Evolutionary conservation across 805 yeast species (phyloP), one percentile per base, ranked within the genome.

Genomic region (Wickerhamomyces queroliae): DNA sequence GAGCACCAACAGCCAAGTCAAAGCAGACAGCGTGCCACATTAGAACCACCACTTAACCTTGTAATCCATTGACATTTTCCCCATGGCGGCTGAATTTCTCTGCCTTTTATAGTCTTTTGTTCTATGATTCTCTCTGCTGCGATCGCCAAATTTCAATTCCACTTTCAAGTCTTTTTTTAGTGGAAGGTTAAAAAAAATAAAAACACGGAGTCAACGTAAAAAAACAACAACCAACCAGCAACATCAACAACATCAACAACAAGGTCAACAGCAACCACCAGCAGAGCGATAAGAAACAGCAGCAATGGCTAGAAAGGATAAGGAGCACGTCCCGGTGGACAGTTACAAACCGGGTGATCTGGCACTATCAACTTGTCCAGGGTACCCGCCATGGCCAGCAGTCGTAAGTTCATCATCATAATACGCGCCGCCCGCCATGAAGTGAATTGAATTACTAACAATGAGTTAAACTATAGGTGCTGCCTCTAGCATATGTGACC

Each of bases 161-260:
- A n/a, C n/a, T n/a, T n/a, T n/a, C n/a, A 23, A 23, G 25, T 11
- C 25, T 8, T 23, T 23, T 23, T 23, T 11, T 11, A 11, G 25
- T 23, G 25, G n/a, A n/a, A n/a, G n/a, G n/a, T n/a, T n/a, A n/a
- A n/a, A 29, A 29, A 29, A 28, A 29, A 17, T 6, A 7, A 12
- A 29, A 29, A 29, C 32, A 29, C 32, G 32, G 32, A 29, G 32
- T 29, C 32, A 29, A 29, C 17, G n/a, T n/a, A n/a, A n/a, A n/a
- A 18, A 29, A 29, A 29, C 30, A 29, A 29, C 32, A 29, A 29
- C 32, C 25, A 8, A 8, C 25, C 8, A 29, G 10, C 32, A 29
- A 29, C 32, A 13, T 21, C 32, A 18, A 17, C 32, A 29, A 29
- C 32, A 29, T 17, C 21, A 29, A 29, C 32, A 16, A 29, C 32